Base-by-base conservation (phyloP, 768 basidiomycete species). In the Mrakia gelida region DNA sequence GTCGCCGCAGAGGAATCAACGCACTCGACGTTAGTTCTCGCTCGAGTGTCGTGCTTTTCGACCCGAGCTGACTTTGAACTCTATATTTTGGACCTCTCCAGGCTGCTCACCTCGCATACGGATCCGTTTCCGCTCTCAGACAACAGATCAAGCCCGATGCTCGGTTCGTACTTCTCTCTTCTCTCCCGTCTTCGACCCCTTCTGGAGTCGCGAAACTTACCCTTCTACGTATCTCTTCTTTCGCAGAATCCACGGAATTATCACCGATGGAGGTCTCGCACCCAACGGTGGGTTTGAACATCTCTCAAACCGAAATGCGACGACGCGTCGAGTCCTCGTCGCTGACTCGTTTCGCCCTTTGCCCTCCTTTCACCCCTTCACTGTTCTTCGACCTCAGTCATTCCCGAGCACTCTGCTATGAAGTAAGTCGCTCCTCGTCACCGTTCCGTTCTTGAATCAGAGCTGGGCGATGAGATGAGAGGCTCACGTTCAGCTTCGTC, bases 91-190 rank as follows among this genome's bases (percentile, higher is more conserved):
- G 2, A 45, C 15, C 45, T 45, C 15, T 16, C 4, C 45, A 45
- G 45, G 94, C 94, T 0, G 93, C 93, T 0, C 91, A 94, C 82
- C 85, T 93, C 13, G 91, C 93, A 0, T 95, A 95, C 83, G 89
- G 90, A 11, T 87, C 88, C 68, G 87, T 96, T 56, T 91, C 93
- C 5, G 89, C 90, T 32, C 87, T 96, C 68, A 88, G 94, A 21
- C 94, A 96, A 83, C 94, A 95, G 85, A 89, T 94, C 77, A 90
- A 90, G 82, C 94, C 94, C 0, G 89, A 90, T 65, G 88, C 90
- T 80, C 90, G 54, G 54, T 56, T n/a, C 18, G 54, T 56, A 8
- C 9, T 16, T 5, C 54, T 21, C 23, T 23, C 54, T 18, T 23
- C 54, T 11, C 13, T 54, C 13, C 21, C 26, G 21, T 2, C 54